Base-by-base conservation (phyloP, 345 rosid genomes). In the Brassica incana region DNA sequence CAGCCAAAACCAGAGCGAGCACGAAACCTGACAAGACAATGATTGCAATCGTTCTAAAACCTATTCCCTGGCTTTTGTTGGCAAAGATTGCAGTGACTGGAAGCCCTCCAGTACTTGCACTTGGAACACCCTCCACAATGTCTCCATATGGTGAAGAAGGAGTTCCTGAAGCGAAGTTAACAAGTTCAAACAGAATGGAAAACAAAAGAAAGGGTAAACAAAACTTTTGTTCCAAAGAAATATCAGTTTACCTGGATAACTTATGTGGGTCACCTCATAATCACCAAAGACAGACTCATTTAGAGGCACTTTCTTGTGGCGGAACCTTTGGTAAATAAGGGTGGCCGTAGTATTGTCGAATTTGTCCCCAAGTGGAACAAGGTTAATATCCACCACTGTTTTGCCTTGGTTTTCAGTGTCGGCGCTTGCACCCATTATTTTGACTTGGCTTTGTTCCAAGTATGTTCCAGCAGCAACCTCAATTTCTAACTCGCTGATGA, bases 361-460 rank as follows among this genome's bases (percentile, higher is more conserved):
- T 80, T 92, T 93, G 69, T 96, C 99, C 72, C 97, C 99, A 63
- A 96, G 89, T 38, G 99, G 99, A 86, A 93, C 98, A 86, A 96
- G 85, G 77, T 90, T 89, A 79, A 96, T 78, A 82, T 96, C 98
- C 29, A 96, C 97, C 40, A 88, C 82, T 5, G 98, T 92, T 82
- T 79, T 88, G 64, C 91, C 98, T 78, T 96, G 98, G 81, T 96
- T 88, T 85, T 88, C 91, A 86, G 82, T 90, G 87, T 90, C 98
- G 71, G 97, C 97, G 81, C 86, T 92, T 5, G 97, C 99, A 78
- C 98, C 99, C 98, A 96, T 96, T 82, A 96, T 93, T 82, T 87
- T 90, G 58, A 96, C 99, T 85, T 96, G 99, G 83, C 99, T 93
- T 81, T 93, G 98, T 62, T 93, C 89, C 87, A 96, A 84, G 83